A percentile compares a stretch with the other conserved stretches of the same genome.
phyloP scores from a whole-genome alignment of 306 rosid species.

The Rosa lucieae region DNA sequence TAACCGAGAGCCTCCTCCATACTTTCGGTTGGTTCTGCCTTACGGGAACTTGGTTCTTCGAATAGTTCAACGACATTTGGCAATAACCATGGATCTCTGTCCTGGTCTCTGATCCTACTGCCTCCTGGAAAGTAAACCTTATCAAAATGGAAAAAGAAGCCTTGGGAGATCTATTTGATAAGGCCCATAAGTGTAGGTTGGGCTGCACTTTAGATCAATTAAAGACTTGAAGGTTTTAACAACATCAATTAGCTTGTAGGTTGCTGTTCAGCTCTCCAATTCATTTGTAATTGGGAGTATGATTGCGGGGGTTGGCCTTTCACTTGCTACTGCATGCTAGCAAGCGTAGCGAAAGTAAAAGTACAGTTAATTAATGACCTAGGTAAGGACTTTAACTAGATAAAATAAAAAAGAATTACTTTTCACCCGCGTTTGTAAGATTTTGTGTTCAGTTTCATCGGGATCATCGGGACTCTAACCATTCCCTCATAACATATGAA shows the following conservation, averaged over 20 bases:
- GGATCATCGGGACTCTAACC: too few species aligned
- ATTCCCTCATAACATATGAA: too few species aligned
- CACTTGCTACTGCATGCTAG: too few species aligned
- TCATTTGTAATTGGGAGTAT: not conserved
- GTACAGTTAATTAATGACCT: too few species aligned
- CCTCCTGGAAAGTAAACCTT: not conserved
- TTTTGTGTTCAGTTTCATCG: too few species aligned
- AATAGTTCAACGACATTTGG: not conserved
- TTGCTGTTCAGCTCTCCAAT: not conserved
- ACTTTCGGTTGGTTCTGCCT: conserved; percentile 1
- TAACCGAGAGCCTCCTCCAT: not conserved
- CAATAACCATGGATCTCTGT: not conserved
- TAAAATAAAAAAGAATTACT: too few species aligned
- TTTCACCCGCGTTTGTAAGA: too few species aligned
- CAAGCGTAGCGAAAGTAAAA: too few species aligned
- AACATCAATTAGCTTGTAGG: not conserved
- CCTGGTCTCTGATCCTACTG: not conserved
- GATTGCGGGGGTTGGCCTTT: too few species aligned
- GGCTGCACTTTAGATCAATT: not conserved
- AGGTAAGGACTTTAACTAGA: too few species aligned
- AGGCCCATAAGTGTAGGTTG: not conserved
- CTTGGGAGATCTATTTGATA: not conserved
- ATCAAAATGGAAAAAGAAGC: not conserved
- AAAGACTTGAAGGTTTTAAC: not conserved
- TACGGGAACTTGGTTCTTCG: not conserved